Base-by-base conservation (phyloP, 768 basidiomycete genomes). In the Leccinum sublutescens region DNA sequence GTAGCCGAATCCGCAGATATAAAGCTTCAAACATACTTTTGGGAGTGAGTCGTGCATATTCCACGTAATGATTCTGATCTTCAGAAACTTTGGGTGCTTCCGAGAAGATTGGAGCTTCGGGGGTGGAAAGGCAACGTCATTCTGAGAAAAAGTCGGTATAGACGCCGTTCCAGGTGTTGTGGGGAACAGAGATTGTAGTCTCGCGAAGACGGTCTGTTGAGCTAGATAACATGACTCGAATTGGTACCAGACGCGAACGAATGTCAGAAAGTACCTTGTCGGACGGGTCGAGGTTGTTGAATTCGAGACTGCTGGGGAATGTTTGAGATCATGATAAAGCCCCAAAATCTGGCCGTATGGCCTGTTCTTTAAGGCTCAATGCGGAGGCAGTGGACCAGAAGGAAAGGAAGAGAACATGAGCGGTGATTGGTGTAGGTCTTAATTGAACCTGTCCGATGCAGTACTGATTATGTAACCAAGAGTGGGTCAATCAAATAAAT, bases 31-130 rank as follows among this genome's bases (percentile, higher is more conserved):
- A 25, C 67, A 15, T 29, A 85, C 89, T 81, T 89, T 91, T 31
- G 90, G 90, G 5, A 91, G 67, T 0, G 86, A 86, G 62, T 91
- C 89, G 62, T 92, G 87, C 90, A 93, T 93, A 63, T 92, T 93
- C 90, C 90, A 93, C 38, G 87, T 88, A 34, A 91, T 54, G 50
- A 91, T 82, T 47, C 85, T 76, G 40, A 90, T 75, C 67, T 91
- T 92, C 49, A 91, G 75, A 68, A 79, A 80, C 62, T 77, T 79
- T 17, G 74, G 67, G 23, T 68, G 56, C 56, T 62, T 69, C 56
- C 68, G 70, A 21, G 66, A 60, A 29, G 55, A 64, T n/a, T 58
- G 65, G 43, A 65, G 66, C 40, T 31, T 69, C 21, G 68, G 55
- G n/a, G 64, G 58, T 27, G 63, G 65, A 62, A 64, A 68, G 50